Evolutionary conservation across 495 filamentous ascomycete species (phyloP), one percentile per base, ranked within the genome.

Genomic region (Jackrogersella multiformis): DNA sequence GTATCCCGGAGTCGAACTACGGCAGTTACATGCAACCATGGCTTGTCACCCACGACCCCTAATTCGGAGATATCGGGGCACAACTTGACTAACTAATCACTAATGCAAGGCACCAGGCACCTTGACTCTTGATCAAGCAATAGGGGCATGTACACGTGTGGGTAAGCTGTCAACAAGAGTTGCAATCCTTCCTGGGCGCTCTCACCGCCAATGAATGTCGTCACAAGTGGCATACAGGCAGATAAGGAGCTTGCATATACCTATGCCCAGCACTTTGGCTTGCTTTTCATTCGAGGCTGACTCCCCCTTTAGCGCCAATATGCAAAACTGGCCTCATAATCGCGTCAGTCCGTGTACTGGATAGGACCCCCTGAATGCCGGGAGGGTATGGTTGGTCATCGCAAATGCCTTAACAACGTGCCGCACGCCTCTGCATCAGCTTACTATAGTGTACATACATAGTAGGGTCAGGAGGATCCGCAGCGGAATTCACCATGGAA

Each of bases 71-170:
- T 70, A 70, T 70, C 67, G 67, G 67, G 52, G 57, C n/a, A 46
- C 26, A 52, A 52, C 36, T 32, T 56, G 16, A 23, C 52, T 61
- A 70, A 42, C 67, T 70, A 65, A 70, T 61, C 65, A 42, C 67
- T 70, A 65, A 70, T 70, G 67, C 67, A 70, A 69, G 67, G 67
- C 61, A 70, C 67, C 61, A 65, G 56, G 56, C 67, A 53, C 61
- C 42, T 57, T 58, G 51, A 15, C 52, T 56, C 42, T 57, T 58
- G 51, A 15, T 45, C 24, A 42, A 44, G 36, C 41, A 53, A 61
- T 65, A 65, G 30, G 32, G 56, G 61, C 32, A 55, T n/a, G 30
- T 51, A 55, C 38, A 64, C 54, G 56, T 44, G 56, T 64, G 36
- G 51, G 67, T 56, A 48, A 34, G 38, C 49, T 57, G 56, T 34